These are phyloP conservation scores for Phialocephala subalpina DNA, from an alignment of 2,329 filamentous ascomycete genomes.

Conservation along the genomic window DNA sequence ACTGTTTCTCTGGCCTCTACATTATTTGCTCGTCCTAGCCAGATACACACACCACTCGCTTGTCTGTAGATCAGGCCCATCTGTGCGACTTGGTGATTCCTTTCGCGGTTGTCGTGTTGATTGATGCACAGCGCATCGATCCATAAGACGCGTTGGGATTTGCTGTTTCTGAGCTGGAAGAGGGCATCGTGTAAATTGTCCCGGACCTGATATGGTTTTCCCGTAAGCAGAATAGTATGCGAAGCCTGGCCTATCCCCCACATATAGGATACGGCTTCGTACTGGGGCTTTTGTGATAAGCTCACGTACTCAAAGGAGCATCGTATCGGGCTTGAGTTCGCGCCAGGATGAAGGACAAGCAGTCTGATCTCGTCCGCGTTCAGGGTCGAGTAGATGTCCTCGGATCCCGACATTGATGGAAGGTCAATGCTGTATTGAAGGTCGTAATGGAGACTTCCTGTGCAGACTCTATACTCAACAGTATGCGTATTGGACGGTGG, in stretches of 20 bases:
- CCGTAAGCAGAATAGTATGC: background rate
- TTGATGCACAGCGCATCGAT: background rate
- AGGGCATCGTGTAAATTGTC: background rate
- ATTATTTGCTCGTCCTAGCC: background rate
- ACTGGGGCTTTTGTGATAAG: background rate
- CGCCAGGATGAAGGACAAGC: background rate
- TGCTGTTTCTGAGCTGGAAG: background rate
- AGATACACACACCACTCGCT: background rate
- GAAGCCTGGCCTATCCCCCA: background rate
- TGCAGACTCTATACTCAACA: no score
- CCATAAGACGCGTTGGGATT: background rate
- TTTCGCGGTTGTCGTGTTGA: background rate
- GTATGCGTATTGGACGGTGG: no score
- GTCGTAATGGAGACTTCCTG: no score
- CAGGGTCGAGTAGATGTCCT: background rate
- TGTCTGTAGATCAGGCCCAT: background rate
- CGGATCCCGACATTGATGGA: background rate
- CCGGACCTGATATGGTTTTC: background rate
- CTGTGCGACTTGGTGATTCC: background rate
- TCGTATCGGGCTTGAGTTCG: background rate
- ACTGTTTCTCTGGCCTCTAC: no score
- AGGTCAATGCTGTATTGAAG: no score
- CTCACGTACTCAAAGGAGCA: background rate
- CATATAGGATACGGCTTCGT: constrained; percentile 1
- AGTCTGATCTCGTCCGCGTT: constrained; percentile 1